Base-by-base conservation (phyloP, 305 asterid species). In the Fraxinus sp. region DNA sequence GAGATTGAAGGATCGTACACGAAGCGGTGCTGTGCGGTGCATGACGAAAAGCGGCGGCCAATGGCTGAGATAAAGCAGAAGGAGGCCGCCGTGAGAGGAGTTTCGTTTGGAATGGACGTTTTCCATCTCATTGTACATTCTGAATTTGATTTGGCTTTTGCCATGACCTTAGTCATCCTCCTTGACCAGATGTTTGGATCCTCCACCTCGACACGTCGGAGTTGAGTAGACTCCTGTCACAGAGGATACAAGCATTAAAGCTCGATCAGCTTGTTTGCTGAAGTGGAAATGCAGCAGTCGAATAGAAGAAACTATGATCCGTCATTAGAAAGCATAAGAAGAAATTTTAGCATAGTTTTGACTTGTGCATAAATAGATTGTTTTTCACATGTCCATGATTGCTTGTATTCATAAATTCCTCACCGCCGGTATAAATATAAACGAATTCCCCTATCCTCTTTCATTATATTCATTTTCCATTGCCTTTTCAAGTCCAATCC, bases 111-210 rank as follows among this genome's bases (percentile, higher is more conserved):
- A 11, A 13, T 30, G 36, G 91, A 88, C 75, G 91, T 88, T 3
- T 88, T 88, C 68, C 81, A 76, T 28, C 86, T 88, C 16, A 26
- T 84, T 30, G 86, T 84, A 52, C 82, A 86, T 68, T 81, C 84
- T 16, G 81, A 85, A 77, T 84, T 84, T 33, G 88, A 86, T 14
- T 77, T 71, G 5, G 71, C 87, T 13, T 41, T 78, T 10, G 87
- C 89, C 28, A 84, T 88, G 91, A 79, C 87, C 0, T 66, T 88
- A 28, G 91, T 88, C 39, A 75, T 88, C 76, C 82, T 84, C 39
- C 89, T 88, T 24, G 91, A 88, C 32, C 88, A 84, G 84, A 88
- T 88, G 91, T 86, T 78, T 57, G 82, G 84, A 39, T 82, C 86
- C 24, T 87, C 77, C 4, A 28, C n/a, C 35, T 66, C 74, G 5